These are phyloP conservation scores for Pseudocercospora fijiensis DNA, from an alignment of 2,329 filamentous ascomycete genomes.

Conservation along the genomic window DNA sequence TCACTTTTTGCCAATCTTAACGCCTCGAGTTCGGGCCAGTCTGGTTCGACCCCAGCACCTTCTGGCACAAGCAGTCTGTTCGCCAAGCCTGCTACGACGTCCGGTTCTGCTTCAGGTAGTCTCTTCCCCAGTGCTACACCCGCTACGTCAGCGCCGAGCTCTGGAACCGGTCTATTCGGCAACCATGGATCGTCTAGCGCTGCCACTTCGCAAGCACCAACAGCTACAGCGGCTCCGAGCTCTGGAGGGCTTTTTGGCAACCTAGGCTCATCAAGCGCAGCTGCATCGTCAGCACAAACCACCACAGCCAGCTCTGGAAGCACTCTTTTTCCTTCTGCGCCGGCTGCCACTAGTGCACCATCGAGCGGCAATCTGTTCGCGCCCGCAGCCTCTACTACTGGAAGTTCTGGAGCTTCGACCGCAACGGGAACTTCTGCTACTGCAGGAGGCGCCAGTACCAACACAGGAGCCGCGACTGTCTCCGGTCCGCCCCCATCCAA, in stretches of 20 bases:
- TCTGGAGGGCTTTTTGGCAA: conserved; percentile 15
- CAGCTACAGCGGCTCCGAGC: conserved; percentile 5
- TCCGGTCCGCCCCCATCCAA: conserved; percentile 74
- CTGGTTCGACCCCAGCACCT: not conserved
- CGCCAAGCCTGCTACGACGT: conserved; percentile 2
- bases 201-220: not conserved
- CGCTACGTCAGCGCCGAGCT: conserved; percentile 7
- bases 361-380: conserved; percentile 10
- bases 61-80: conserved; percentile 6
- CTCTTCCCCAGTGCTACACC: conserved; percentile 3
- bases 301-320: not conserved
- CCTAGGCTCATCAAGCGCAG: conserved; percentile 1
- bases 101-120: not conserved
- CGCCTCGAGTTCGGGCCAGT: not conserved
- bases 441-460: conserved; percentile 1
- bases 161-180: conserved; percentile 12
- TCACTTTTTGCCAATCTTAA: not conserved
- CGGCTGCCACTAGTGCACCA: conserved; percentile 10
- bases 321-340: not conserved
- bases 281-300: not conserved
- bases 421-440: conserved; percentile 6
- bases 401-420: conserved; percentile 5
- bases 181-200: not conserved
- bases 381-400: conserved; percentile 2
- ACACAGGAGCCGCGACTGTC: conserved; percentile 46